A percentile compares a stretch with the other conserved stretches of the same genome.
Conservation (phyloP, 345 rosid species). For the Chamaenerion angustifolium region DNA sequence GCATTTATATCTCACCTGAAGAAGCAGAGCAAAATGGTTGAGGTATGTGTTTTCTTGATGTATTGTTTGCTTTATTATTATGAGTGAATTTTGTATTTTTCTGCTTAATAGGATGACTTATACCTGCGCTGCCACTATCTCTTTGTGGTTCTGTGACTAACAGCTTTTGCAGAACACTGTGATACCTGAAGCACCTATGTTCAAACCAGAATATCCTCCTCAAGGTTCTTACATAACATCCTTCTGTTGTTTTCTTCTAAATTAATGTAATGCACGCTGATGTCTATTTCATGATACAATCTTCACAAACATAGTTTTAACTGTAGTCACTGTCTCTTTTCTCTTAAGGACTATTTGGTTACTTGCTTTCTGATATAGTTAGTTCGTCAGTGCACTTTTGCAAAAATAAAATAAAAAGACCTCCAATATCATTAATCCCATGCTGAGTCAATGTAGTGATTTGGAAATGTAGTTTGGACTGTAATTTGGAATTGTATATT, state of each 20-base stretch:
- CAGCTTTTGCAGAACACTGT: conserved; percentile 57
- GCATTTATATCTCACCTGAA: conserved; percentile 32
- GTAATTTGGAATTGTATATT: too few species aligned
- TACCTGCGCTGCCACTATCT: not conserved
- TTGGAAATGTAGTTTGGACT: too few species aligned
- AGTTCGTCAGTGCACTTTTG: too few species aligned
- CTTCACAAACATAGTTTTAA: not conserved
- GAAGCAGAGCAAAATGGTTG: conserved; percentile 43
- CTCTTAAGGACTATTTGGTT: too few species aligned
- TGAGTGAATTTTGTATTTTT: not conserved
- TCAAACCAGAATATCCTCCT: conserved; percentile 70
- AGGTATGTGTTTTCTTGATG: not conserved
- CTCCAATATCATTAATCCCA: too few species aligned
- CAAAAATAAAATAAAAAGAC: too few species aligned
- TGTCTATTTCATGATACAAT: too few species aligned
- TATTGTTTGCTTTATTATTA: not conserved
- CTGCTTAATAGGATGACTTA: not conserved
- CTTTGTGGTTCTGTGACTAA: conserved; percentile 11
- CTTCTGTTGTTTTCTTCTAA: not conserved
- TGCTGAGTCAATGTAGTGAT: too few species aligned
- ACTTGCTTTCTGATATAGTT: not conserved
- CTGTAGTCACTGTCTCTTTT: too few species aligned
- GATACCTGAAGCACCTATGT: conserved; percentile 84
- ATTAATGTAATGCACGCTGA: too few species aligned
- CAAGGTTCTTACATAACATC: conserved; percentile 34